Evolutionary conservation across 225 moss, liverwort and hornwort species (phyloP).

Genomic region (Pseudisothecium myosuroides): DNA sequence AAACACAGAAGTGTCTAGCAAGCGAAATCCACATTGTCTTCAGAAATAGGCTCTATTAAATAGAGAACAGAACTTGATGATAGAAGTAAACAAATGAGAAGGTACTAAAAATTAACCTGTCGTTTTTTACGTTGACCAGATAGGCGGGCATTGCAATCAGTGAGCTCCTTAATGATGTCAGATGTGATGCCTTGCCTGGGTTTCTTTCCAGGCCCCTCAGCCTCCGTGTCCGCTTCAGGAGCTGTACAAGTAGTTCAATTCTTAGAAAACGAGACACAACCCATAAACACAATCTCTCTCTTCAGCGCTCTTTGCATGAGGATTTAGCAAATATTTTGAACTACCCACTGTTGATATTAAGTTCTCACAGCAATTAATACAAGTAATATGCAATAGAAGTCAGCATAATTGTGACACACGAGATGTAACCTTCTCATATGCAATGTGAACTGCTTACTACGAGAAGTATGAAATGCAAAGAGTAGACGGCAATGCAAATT

Average conservation of each 20-base stretch:
- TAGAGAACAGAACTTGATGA: neutral
- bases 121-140: constrained; percentile 94
- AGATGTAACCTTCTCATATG: neutral
- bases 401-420: neutral
- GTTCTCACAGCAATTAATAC: neutral
- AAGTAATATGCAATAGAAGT: neutral
- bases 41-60: neutral
- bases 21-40: neutral
- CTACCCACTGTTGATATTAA: neutral
- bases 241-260: constrained; percentile 25
- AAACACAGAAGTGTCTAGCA: neutral
- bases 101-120: constrained; percentile 41
- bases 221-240: constrained; percentile 68
- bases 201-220: constrained; percentile 82
- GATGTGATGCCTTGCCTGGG: constrained; percentile 81
- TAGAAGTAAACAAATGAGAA: neutral
- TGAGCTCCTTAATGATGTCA: constrained; percentile 87
- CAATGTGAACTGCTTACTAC: neutral
- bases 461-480: neutral
- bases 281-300: neutral
- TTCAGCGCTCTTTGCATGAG: neutral
- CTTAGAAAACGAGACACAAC: neutral
- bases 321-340: neutral
- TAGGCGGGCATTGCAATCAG: constrained; percentile 88
- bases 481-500: neutral